Conservation (phyloP, 768 basidiomycete species). For the Lentinula raphanica region DNA sequence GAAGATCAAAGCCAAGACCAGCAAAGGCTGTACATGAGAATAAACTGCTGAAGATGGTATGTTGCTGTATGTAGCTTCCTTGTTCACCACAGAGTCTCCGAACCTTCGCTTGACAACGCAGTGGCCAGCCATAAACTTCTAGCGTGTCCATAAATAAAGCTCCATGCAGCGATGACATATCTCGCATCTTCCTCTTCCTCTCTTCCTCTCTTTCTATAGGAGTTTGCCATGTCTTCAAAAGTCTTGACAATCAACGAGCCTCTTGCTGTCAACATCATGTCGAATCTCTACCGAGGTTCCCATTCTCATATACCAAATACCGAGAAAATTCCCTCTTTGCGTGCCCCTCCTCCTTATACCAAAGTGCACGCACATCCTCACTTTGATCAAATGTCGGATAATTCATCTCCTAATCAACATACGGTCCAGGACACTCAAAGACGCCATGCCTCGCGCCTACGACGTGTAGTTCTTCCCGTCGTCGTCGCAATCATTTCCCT, state of each 20-base stretch:
- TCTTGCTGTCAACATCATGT: background rate
- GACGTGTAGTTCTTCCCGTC: background rate
- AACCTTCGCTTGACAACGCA: background rate
- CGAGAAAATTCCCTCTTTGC: background rate
- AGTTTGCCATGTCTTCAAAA: background rate
- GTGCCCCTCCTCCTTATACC: background rate
- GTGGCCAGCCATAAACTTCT: background rate
- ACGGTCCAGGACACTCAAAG: background rate
- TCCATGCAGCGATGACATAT: too few relatives aligned
- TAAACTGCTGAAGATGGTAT: background rate
- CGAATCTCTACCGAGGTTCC: conserved; percentile 1
- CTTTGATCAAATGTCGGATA: background rate
- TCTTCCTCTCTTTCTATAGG: too few relatives aligned
- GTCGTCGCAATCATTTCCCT: background rate
- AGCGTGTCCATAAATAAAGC: too few relatives aligned
- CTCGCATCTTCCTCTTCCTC: background rate
- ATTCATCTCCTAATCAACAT: background rate
- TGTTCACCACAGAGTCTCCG: background rate
- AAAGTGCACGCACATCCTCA: background rate
- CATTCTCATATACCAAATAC: background rate
- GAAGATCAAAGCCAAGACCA: background rate
- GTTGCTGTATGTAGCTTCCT: too few relatives aligned
- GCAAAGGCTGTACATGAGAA: background rate
- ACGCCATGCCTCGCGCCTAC: conserved; percentile 3
- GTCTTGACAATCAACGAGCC: background rate